phyloP scores from a whole-genome alignment of 306 rosid species.

The Luffa acutangula region DNA sequence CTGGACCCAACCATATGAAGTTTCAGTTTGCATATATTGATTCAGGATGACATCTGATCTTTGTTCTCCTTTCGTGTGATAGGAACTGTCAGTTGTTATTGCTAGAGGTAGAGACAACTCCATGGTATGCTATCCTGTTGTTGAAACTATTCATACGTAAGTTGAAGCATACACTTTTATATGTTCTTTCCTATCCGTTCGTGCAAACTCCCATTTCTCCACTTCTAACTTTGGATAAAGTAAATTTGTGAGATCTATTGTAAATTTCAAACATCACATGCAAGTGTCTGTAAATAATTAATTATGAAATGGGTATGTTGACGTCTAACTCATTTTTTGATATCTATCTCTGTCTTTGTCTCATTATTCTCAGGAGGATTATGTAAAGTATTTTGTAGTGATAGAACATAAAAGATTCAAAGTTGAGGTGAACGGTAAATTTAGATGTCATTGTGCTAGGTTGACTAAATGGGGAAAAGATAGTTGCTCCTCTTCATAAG shows the following conservation, averaged over 20 bases:
- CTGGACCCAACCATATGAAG: not conserved
- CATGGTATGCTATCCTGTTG: conserved; percentile 68
- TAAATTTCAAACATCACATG: not conserved
- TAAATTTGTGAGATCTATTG: not conserved
- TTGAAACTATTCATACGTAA: conserved; percentile 96
- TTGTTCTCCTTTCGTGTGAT: conserved; percentile 3
- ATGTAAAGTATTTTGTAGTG: not conserved
- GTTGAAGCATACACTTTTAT: conserved; percentile 6
- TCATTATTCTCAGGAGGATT: not conserved
- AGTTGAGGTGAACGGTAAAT: not conserved
- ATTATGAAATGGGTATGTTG: not conserved
- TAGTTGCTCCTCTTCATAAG: not conserved
- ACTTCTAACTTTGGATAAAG: not conserved
- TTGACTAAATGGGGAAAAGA: not conserved
- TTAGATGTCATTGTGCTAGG: not conserved
- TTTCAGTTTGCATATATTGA: not conserved
- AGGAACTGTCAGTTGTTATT: conserved; percentile 89
- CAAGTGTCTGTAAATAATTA: not conserved
- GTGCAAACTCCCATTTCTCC: not conserved
- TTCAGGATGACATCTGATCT: not conserved
- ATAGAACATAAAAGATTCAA: not conserved
- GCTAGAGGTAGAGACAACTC: conserved; percentile 79
- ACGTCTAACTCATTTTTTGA: not conserved
- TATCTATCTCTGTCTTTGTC: not conserved
- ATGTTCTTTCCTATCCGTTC: not conserved